Percentiles rank a stretch among this genome's conserved stretches.
Conservation (phyloP, 192 early-diverging fungal genomes). For the Backusella tarrabulga region DNA sequence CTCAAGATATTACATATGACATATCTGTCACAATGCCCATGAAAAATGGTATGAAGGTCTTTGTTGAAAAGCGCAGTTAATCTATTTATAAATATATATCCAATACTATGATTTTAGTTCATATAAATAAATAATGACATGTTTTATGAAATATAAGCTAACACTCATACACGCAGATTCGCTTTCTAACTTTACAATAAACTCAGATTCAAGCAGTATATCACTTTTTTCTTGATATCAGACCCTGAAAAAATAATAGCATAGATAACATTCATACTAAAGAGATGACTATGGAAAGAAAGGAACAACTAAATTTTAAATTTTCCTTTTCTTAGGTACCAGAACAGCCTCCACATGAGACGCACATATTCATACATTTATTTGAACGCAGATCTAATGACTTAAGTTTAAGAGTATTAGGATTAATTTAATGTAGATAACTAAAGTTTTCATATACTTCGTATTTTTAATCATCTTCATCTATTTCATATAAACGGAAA, state of each 20-base stretch:
- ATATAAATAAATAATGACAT: no score
- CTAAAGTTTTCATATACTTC: not conserved
- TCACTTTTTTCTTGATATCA: not conserved
- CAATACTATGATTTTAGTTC: no score
- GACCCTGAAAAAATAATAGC: not conserved
- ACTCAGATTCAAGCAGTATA: no score
- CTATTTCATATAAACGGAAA: not conserved
- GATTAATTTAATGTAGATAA: not conserved
- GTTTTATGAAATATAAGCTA: no score
- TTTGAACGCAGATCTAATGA: not conserved
- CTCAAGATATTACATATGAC: constrained; percentile 23
- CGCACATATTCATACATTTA: not conserved
- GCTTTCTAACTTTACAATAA: no score
- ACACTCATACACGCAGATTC: no score
- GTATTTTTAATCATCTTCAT: not conserved
- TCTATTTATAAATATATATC: not conserved
- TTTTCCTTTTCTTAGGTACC: not conserved
- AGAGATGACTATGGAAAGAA: not conserved
- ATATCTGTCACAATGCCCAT: constrained; percentile 25
- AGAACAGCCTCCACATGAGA: not conserved
- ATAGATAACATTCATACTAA: not conserved
- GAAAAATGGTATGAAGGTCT: constrained; percentile 33
- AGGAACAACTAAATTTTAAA: not conserved
- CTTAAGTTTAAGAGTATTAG: not conserved
- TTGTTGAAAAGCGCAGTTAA: constrained; percentile 25